A percentile compares a stretch with the other conserved stretches of the same genome.
These are phyloP conservation scores for Toxicodendron radicans DNA, from an alignment of 345 rosid species.

Conservation along the genomic window DNA sequence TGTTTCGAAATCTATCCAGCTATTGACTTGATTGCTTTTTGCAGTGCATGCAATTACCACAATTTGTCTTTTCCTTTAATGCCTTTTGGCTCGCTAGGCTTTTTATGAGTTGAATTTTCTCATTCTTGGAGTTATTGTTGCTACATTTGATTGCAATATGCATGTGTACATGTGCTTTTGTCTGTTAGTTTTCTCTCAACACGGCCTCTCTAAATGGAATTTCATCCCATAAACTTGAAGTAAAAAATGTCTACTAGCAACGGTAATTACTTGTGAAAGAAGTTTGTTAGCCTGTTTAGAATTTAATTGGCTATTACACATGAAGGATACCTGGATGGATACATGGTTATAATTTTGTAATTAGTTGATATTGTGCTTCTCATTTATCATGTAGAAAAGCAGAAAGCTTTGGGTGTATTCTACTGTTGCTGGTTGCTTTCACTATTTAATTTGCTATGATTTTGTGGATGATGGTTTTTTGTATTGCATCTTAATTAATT, in stretches of 20 bases:
- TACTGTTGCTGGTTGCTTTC: not conserved
- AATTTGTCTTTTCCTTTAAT: not conserved
- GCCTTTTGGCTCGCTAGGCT: not conserved
- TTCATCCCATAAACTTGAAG: not conserved
- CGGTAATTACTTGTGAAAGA: not conserved
- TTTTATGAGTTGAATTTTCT: not conserved
- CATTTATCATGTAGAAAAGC: not conserved
- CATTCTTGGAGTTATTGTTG: not conserved
- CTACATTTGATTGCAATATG: not conserved
- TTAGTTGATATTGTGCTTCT: not conserved
- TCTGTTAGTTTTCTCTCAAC: not conserved
- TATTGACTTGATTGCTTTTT: not conserved
- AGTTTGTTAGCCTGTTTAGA: not conserved
- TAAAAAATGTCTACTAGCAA: not conserved
- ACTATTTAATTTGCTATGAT: not conserved
- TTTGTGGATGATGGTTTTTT: not conserved
- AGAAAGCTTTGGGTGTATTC: not conserved
- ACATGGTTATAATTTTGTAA: not conserved
- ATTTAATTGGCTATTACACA: not conserved
- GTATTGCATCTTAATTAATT: not conserved
- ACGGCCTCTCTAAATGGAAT: not conserved
- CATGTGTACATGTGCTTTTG: not conserved
- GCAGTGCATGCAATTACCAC: not conserved
- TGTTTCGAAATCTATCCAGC: not conserved
- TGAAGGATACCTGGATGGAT: not conserved